These are phyloP conservation scores for Dysphania ambrosioides DNA, from an alignment of 148 eudicot genomes.

Conservation along the genomic window DNA sequence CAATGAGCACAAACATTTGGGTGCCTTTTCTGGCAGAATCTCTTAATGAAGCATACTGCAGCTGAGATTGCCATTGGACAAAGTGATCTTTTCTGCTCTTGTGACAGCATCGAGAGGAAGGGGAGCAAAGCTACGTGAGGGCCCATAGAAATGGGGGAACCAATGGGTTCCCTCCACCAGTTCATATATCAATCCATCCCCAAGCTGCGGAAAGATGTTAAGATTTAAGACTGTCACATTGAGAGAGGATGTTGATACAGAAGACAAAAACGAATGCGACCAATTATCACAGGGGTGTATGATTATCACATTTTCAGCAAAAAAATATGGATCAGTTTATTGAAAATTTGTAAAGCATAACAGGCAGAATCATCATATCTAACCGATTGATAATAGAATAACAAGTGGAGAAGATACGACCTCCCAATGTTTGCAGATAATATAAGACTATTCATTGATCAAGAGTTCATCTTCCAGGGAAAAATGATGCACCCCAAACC, in stretches of 20 bases:
- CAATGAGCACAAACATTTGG: not conserved
- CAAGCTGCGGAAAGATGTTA: conserved; percentile 47
- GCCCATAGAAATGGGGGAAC: conserved; percentile 95
- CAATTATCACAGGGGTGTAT: not conserved
- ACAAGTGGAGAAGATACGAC: not conserved
- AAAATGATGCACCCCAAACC: not conserved
- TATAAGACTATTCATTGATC: not conserved
- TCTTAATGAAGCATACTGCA: conserved; percentile 56
- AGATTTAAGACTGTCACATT: not conserved
- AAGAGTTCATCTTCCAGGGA: not conserved
- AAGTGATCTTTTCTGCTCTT: conserved; percentile 63
- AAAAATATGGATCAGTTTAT: too few relatives aligned
- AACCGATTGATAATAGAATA: not conserved
- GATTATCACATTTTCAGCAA: too few relatives aligned
- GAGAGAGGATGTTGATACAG: not conserved
- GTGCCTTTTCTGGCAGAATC: not conserved
- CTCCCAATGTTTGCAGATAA: not conserved
- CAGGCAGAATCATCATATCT: not conserved
- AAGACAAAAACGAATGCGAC: not conserved
- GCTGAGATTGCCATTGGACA: conserved; percentile 45
- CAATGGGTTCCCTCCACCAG: conserved; percentile 54
- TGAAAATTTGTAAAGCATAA: too few relatives aligned
- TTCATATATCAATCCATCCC: conserved; percentile 86
- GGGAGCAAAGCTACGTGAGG: conserved; percentile 74
- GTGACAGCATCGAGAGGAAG: conserved; percentile 65